Base-by-base conservation (phyloP, 2,329 filamentous ascomycete genomes). In the Pseudocercospora vitis region DNA sequence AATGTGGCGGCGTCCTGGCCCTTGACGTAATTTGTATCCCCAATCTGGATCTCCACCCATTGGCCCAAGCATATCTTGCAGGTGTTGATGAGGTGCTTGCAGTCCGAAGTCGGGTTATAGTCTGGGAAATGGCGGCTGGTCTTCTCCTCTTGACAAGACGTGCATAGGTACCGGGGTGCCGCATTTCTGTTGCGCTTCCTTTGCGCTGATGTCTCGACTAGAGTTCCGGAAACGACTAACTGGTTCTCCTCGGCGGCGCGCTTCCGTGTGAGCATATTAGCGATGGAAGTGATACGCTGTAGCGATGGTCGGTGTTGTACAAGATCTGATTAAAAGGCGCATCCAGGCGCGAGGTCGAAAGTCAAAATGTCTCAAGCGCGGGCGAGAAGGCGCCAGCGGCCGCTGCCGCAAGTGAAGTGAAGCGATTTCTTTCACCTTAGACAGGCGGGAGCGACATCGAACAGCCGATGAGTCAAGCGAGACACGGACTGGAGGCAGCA, bases 61-160 rank as follows among this genome's bases (percentile, higher is more conserved):
- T 56, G 55, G 42, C 64, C 62, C 11, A 74, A 58, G 49, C 73
- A 75, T 1, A 48, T 45, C 5, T 64, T 63, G 55, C 73, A 75
- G 1, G 67, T 71, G 48, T 70, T 66, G 49, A 65, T 64, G 1
- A 65, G 56, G 53, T 75, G 73, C 5, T 63, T 53, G 56, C 73
- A 75, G 7, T 65, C 58, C 1, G 57, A 35, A 6, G 67, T 71
- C 6, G 71, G 70, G 3, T 68, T 64, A 40, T 64, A 63, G n/a
- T 64, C 57, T 1, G 70, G 69, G 49, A 74, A 75, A 8, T 28
- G 31, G 7, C 29, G 55, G 4, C 50, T 44, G 1, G 35, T 39
- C 29, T 56, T 58, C 35, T 61, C 52, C 12, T 23, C 48, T 33
- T 60, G 56, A 52, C 65, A 67, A 18, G 42, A 53, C 31, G 51